Conservation (phyloP, 257 asterid species). For the Rubia yunnanensis region DNA sequence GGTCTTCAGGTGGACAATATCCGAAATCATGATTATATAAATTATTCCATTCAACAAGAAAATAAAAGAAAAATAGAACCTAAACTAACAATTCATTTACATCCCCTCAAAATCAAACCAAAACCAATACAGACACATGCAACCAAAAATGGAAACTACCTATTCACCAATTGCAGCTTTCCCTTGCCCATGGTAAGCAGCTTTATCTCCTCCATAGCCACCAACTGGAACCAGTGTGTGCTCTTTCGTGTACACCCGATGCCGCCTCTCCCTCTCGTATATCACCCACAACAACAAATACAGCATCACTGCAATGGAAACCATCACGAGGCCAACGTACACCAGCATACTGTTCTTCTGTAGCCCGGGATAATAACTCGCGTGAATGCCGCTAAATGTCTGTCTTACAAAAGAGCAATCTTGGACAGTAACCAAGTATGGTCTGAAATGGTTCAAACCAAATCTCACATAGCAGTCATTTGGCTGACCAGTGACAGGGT, state of each 20-base stretch:
- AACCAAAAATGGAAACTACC: background rate
- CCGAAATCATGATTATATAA: background rate
- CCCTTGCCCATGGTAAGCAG: background rate
- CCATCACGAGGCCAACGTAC: conserved; percentile 62
- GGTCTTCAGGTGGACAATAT: background rate
- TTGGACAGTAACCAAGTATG: conserved; percentile 57
- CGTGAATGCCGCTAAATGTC: conserved; percentile 44
- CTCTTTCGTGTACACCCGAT: conserved; percentile 57
- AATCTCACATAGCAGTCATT: conserved; percentile 63
- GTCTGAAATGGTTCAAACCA: conserved; percentile 52
- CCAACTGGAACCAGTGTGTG: conserved; percentile 20
- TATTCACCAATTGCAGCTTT: background rate
- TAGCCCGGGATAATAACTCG: conserved; percentile 53
- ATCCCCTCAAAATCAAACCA: conserved; percentile 5
- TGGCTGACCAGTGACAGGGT: conserved; percentile 55
- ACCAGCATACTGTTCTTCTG: conserved; percentile 41
- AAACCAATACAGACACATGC: conserved; percentile 9
- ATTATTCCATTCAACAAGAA: background rate
- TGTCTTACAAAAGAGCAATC: conserved; percentile 71
- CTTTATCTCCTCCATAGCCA: conserved; percentile 29
- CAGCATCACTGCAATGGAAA: conserved; percentile 58
- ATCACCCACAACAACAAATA: conserved; percentile 76
- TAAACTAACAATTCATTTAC: background rate
- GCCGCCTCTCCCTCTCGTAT: conserved; percentile 76
- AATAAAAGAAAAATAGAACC: background rate